phyloP scores from a whole-genome alignment of 116 monocot genomes.

The Phalaenopsis hybrid region DNA sequence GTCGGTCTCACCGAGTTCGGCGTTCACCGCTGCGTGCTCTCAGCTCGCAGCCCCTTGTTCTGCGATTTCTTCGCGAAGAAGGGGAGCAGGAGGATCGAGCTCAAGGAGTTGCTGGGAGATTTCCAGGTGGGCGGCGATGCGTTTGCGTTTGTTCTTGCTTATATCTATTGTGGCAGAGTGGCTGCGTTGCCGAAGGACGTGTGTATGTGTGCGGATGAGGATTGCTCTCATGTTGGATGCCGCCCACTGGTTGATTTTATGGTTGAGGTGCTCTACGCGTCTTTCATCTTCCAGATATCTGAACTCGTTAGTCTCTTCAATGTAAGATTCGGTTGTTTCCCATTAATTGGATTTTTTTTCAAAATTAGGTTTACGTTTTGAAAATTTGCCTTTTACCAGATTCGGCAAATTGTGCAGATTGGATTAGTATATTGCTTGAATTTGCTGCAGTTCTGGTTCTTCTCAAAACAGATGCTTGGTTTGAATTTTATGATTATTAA shows the following conservation, averaged over 20 bases:
- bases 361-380: background rate
- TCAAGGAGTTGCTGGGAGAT: conserved; percentile 28
- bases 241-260: conserved; percentile 61
- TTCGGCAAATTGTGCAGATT: too few species aligned
- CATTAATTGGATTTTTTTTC: background rate
- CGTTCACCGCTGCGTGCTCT: conserved; percentile 73
- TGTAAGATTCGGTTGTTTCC: conserved; percentile 19
- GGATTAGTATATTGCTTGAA: conserved; percentile 2
- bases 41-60: conserved; percentile 75
- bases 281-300: conserved; percentile 50
- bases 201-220: conserved; percentile 58
- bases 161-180: conserved; percentile 57
- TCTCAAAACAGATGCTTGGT: background rate
- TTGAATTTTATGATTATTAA: too few species aligned
- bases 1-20: conserved; percentile 19
- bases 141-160: conserved; percentile 44
- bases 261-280: conserved; percentile 53
- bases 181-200: conserved; percentile 31
- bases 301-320: conserved; percentile 81
- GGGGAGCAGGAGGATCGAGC: conserved; percentile 13
- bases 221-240: conserved; percentile 54
- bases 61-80: conserved; percentile 33
- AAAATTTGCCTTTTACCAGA: background rate
- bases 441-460: background rate
- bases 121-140: conserved; percentile 41